These are phyloP conservation scores for Pleurotus platypus DNA, from an alignment of 768 basidiomycete genomes.

Conservation along the genomic window DNA sequence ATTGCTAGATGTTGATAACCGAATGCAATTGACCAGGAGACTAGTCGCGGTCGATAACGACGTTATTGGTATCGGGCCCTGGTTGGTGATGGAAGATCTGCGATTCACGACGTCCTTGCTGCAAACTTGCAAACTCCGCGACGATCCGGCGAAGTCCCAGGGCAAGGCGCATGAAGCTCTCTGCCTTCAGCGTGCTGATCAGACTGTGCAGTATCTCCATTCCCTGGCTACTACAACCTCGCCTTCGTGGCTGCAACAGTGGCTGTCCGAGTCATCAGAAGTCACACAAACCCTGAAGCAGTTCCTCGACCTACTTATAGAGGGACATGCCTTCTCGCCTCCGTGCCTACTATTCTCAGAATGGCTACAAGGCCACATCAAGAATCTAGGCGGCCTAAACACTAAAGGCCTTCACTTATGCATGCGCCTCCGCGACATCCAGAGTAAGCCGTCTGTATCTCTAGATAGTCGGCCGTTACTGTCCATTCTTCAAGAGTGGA, in stretches of 20 bases:
- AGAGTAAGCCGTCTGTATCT: neutral
- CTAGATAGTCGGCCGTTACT: neutral
- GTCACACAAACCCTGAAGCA: constrained; percentile 34
- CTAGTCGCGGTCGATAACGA: constrained; percentile 57
- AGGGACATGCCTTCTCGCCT: constrained; percentile 41
- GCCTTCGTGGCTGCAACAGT: constrained; percentile 6
- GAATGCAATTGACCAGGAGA: constrained; percentile 48
- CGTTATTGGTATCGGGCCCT: constrained; percentile 57
- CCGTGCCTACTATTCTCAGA: constrained; percentile 40
- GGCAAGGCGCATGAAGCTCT: constrained; percentile 45
- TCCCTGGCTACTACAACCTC: constrained; percentile 40
- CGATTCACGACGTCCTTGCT: constrained; percentile 22
- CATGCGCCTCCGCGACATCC: constrained; percentile 3
- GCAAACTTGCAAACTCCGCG: neutral
- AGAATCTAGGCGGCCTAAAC: constrained; percentile 23
- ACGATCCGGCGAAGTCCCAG: constrained; percentile 26
- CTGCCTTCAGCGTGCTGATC: constrained; percentile 22
- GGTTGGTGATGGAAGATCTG: constrained; percentile 65
- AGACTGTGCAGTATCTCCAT: constrained; percentile 42
- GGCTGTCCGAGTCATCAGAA: constrained; percentile 25
- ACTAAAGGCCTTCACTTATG: neutral
- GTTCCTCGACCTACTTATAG: constrained; percentile 44
- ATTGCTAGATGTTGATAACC: constrained; percentile 52
- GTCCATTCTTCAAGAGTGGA: neutral
- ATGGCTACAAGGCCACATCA: neutral